Conservation (phyloP, 2,329 filamentous ascomycete genomes). For the Nigrospora oryzae region DNA sequence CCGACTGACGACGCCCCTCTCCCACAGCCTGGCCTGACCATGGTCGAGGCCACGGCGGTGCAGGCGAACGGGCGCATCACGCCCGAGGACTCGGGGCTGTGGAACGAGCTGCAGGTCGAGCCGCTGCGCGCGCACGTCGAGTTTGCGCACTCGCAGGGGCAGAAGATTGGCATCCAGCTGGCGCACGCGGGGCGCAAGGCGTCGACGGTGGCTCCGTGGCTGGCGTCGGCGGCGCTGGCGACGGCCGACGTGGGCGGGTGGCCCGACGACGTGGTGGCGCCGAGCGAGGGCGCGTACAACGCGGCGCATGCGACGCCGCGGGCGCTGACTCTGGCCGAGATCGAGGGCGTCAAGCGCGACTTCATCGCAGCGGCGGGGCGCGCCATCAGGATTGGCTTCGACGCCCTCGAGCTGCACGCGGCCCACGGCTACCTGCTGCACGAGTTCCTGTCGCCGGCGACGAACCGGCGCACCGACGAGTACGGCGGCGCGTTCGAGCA, state of each 20-base stretch:
- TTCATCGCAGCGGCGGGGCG: conserved; percentile 24
- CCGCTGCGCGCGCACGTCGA: conserved; percentile 60
- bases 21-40: conserved; percentile 53
- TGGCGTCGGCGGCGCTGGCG: neutral
- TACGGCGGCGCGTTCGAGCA: conserved; percentile 68
- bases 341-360: conserved; percentile 22
- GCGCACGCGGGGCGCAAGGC: conserved; percentile 51
- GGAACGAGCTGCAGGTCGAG: conserved; percentile 75
- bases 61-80: conserved; percentile 73
- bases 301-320: conserved; percentile 48
- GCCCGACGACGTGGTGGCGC: neutral
- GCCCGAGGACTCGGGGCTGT: conserved; percentile 70
- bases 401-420: conserved; percentile 57
- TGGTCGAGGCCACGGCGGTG: conserved; percentile 74
- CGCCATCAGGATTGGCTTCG: conserved; percentile 13
- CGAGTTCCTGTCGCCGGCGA: conserved; percentile 58
- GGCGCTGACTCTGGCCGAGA: conserved; percentile 42
- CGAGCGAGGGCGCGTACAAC: conserved; percentile 27
- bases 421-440: conserved; percentile 74
- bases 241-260: neutral
- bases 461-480: conserved; percentile 58
- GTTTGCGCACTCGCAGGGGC: conserved; percentile 41
- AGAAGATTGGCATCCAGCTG: conserved; percentile 62
- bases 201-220: conserved; percentile 23
- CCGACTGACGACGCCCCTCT: neutral